phyloP scores from a whole-genome alignment of 2,329 filamentous ascomycete genomes.

The Talaromyces verruculosus region DNA sequence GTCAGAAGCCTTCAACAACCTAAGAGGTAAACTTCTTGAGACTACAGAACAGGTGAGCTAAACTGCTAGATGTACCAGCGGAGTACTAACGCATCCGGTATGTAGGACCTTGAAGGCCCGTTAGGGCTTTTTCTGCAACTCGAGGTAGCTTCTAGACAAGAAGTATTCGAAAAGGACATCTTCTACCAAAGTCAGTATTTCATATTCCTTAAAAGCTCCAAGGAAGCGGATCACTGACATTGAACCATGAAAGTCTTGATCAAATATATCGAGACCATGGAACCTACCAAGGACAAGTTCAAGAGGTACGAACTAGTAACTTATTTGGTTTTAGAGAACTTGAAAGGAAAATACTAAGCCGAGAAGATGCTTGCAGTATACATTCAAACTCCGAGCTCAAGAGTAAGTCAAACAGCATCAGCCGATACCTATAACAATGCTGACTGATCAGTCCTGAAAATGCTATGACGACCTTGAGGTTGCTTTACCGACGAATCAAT shows the following conservation, averaged over 20 bases:
- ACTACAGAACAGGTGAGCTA: constrained; percentile 1
- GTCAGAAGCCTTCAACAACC: background rate
- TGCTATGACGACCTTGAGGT: constrained; percentile 56
- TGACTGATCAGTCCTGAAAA: constrained; percentile 32
- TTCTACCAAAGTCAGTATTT: constrained; percentile 44
- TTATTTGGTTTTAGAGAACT: background rate
- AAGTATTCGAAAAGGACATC: constrained; percentile 36
- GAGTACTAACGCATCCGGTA: background rate
- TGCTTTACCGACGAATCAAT: constrained; percentile 62
- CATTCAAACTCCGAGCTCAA: constrained; percentile 63
- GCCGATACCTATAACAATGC: too few species aligned
- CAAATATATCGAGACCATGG: constrained; percentile 60
- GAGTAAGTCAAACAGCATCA: too few species aligned
- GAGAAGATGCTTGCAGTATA: constrained; percentile 60
- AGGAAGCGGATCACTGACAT: constrained; percentile 23
- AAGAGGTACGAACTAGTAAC: constrained; percentile 48
- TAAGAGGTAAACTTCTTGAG: constrained; percentile 4
- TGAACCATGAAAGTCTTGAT: constrained; percentile 49
- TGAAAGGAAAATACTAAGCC: background rate
- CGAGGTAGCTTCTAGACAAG: constrained; percentile 57
- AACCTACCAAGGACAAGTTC: constrained; percentile 64
- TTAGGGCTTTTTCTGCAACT: constrained; percentile 67
- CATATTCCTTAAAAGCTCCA: background rate
- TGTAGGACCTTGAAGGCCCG: constrained; percentile 60
- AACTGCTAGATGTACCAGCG: background rate